Percentiles rank a stretch among this genome's conserved stretches.
Evolutionary conservation across 371 early-diverging fungal genomes (phyloP).

Genomic region (Mucor irregularis): DNA sequence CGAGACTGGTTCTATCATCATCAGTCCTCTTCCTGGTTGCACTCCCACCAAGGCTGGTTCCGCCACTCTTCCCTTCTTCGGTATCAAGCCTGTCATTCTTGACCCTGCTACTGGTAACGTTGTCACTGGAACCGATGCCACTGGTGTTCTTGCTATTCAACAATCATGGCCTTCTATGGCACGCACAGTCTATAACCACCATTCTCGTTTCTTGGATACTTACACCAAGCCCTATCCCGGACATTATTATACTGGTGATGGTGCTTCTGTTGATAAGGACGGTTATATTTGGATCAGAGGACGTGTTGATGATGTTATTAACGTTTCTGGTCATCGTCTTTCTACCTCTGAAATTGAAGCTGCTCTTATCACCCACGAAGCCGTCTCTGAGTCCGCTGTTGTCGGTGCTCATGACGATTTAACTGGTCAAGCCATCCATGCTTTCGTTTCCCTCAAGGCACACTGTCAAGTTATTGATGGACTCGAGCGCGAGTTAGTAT

Average conservation of each 20-base stretch:
- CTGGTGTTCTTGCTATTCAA: conserved; percentile 89
- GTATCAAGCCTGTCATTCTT: conserved; percentile 85
- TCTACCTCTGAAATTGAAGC: conserved; percentile 96
- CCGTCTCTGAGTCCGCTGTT: conserved; percentile 94
- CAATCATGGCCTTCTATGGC: conserved; percentile 97
- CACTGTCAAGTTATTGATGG: conserved; percentile 63
- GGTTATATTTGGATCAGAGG: conserved; percentile 88
- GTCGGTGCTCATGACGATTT: conserved; percentile 92
- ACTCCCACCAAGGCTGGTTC: conserved; percentile 94
- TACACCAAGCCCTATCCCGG: conserved; percentile 89
- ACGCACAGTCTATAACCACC: conserved; percentile 88
- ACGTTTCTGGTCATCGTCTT: conserved; percentile 97
- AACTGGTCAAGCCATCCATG: conserved; percentile 86
- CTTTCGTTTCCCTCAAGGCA: conserved; percentile 73
- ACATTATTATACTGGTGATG: conserved; percentile 88
- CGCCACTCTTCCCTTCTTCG: conserved; percentile 97
- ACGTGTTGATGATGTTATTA: conserved; percentile 78
- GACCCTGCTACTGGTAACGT: conserved; percentile 77
- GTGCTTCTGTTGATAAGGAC: conserved; percentile 85
- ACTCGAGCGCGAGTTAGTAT: conserved; percentile 63
- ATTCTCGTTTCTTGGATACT: conserved; percentile 87
- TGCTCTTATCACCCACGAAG: conserved; percentile 72
- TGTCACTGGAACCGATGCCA: conserved; percentile 70
- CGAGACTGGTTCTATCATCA: conserved; percentile 94
- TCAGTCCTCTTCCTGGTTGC: conserved; percentile 90